A percentile compares a stretch with the other conserved stretches of the same genome.
These are phyloP conservation scores for Anisodus tanguticus DNA, from an alignment of 257 asterid species.

Conservation along the genomic window DNA sequence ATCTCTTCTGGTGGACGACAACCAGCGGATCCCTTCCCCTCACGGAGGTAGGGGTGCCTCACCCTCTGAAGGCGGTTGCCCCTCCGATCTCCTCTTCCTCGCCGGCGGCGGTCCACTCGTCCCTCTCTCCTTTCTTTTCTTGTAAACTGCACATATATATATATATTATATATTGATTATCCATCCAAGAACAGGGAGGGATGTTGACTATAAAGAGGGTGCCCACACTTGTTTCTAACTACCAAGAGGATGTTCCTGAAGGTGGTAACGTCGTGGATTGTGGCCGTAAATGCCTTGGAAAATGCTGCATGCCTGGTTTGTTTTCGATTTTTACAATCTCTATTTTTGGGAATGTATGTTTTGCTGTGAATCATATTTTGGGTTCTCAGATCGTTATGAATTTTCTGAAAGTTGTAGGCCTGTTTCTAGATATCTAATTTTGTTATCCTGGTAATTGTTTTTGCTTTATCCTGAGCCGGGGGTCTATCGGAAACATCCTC, in stretches of 20 bases:
- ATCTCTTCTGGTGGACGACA: conserved; percentile 50
- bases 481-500: too few species aligned
- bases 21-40: conserved; percentile 66
- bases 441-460: neutral
- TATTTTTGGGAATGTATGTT: neutral
- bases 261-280: conserved; percentile 39
- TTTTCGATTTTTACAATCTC: neutral
- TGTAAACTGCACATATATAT: conserved; percentile 8
- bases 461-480: too few species aligned
- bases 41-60: conserved; percentile 87
- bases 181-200: conserved; percentile 26
- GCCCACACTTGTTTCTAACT: conserved; percentile 70
- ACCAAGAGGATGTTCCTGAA: conserved; percentile 60
- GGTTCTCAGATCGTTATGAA: neutral
- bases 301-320: conserved; percentile 76
- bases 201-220: conserved; percentile 77
- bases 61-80: conserved; percentile 85
- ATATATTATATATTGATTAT: neutral
- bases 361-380: neutral
- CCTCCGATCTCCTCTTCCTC: conserved; percentile 74
- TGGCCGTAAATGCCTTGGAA: conserved; percentile 68
- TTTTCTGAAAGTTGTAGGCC: neutral
- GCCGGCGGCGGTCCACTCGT: conserved; percentile 58
- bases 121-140: conserved; percentile 22
- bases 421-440: neutral